Base-by-base conservation (phyloP, 169 alveolate genomes). In the Fabrea salina region DNA sequence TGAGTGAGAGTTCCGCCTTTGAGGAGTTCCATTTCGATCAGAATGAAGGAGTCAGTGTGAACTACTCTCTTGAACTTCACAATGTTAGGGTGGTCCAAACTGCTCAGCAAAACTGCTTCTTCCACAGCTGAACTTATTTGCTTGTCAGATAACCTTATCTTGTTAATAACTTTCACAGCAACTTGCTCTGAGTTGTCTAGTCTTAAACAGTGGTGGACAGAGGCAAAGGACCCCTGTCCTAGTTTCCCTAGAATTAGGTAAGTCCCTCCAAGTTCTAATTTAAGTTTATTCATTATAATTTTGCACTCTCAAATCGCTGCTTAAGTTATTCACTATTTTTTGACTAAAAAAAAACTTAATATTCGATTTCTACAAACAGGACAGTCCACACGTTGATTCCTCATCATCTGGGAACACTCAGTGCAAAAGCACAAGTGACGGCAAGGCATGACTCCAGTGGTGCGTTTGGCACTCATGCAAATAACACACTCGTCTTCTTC, bases 351-450 rank as follows among this genome's bases (percentile, higher is more conserved):
- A n/a, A n/a, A n/a, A n/a, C n/a, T n/a, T n/a, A n/a, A n/a, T n/a
- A n/a, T n/a, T n/a, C n/a, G n/a, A n/a, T n/a, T n/a, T n/a, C n/a
- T n/a, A n/a, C n/a, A n/a, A n/a, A n/a, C n/a, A n/a, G n/a, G n/a
- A n/a, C n/a, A n/a, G n/a, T n/a, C n/a, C n/a, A n/a, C n/a, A n/a
- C n/a, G n/a, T n/a, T n/a, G n/a, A n/a, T 61, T 16, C 8, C 53
- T 37, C 30, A 91, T 84, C n/a, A 89, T 80, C 33, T 86, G 79
- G 6, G 94, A 78, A 71, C 96, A 91, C 11, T 82, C 86, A n/a
- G 66, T 75, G 57, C 96, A 91, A n/a, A 91, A 77, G 80, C 91
- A 91, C 74, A 87, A 84, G 70, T 91, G 96, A 32, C 84, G 79
- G 75, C 96, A 91, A 25, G 96, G 96, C 49, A 88, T 56, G 30